Conservation (phyloP, 2,329 filamentous ascomycete species). For the Botrytis hyacinthi region DNA sequence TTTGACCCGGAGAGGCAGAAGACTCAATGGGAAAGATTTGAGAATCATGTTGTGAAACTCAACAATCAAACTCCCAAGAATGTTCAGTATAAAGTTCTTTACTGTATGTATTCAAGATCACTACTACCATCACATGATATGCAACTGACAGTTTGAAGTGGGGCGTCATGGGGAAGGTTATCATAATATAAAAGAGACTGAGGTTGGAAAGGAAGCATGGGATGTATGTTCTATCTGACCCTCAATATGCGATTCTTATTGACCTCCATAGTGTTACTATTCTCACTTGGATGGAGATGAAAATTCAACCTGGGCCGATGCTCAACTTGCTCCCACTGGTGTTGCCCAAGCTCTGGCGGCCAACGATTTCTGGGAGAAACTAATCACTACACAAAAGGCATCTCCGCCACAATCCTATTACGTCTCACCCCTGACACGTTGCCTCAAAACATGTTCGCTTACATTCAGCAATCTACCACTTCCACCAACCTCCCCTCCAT, state of each 20-base stretch:
- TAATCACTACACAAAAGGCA: constrained; percentile 53
- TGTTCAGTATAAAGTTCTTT: constrained; percentile 63
- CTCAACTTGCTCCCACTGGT: constrained; percentile 59
- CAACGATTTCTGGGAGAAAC: constrained; percentile 57
- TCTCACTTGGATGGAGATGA: constrained; percentile 61
- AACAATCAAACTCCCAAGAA: constrained; percentile 47
- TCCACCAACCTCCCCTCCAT: constrained; percentile 52
- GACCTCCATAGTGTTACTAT: constrained; percentile 58
- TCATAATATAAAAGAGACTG: constrained; percentile 62
- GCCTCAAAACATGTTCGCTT: constrained; percentile 58
- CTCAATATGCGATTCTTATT: not conserved
- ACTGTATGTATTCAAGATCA: constrained; percentile 40
- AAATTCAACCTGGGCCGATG: constrained; percentile 61
- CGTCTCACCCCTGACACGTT: constrained; percentile 61
- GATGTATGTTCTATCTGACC: constrained; percentile 49
- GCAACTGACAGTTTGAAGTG: constrained; percentile 40
- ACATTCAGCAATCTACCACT: constrained; percentile 57
- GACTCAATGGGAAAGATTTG: constrained; percentile 66
- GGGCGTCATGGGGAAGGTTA: constrained; percentile 69
- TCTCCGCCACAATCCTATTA: constrained; percentile 64
- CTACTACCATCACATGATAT: constrained; percentile 5
- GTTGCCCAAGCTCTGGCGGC: constrained; percentile 57
- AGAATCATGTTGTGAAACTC: constrained; percentile 53
- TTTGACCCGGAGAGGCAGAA: constrained; percentile 43
- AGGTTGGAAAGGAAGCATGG: constrained; percentile 68